Conservation (phyloP, 2,329 filamentous ascomycete genomes). For the Fusarium sp. region DNA sequence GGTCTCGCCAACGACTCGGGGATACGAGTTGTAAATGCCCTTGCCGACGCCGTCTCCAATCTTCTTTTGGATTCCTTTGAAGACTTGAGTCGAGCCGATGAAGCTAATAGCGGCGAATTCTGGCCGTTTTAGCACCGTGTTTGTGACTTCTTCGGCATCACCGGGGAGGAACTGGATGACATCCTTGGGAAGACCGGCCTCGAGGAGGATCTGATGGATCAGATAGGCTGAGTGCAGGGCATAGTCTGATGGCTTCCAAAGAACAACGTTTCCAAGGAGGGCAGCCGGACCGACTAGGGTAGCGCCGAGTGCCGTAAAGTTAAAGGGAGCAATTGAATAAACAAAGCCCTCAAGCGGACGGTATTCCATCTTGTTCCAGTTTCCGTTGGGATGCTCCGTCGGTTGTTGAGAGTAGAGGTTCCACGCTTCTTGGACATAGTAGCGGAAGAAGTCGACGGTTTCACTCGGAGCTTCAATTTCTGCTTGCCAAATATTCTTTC, state of each 20-base stretch:
- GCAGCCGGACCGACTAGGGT: not conserved
- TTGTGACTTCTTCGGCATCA: not conserved
- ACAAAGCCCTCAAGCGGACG: slow-evolving; percentile 13
- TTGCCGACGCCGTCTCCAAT: not conserved
- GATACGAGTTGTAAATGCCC: slow-evolving; percentile 47
- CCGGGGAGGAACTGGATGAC: not conserved
- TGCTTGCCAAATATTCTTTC: not conserved
- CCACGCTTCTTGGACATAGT: not conserved
- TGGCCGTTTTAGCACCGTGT: not conserved
- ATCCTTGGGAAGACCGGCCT: not conserved
- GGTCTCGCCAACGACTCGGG: slow-evolving; percentile 65
- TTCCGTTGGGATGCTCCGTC: not conserved
- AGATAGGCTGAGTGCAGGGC: not conserved
- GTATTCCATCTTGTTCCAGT: slow-evolving; percentile 45
- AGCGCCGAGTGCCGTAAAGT: not conserved
- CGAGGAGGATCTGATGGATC: not conserved
- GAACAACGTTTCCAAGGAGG: not conserved
- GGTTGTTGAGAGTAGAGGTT: not conserved
- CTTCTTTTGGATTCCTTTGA: not conserved
- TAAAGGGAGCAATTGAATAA: not conserved
- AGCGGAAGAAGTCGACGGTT: not conserved
- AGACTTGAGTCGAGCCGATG: not conserved
- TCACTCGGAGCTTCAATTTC: not conserved
- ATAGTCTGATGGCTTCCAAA: not conserved
- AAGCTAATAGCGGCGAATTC: not conserved